Evolutionary conservation across 1,284 basidiomycete species (phyloP).

Genomic region (Mycena citricolor): DNA sequence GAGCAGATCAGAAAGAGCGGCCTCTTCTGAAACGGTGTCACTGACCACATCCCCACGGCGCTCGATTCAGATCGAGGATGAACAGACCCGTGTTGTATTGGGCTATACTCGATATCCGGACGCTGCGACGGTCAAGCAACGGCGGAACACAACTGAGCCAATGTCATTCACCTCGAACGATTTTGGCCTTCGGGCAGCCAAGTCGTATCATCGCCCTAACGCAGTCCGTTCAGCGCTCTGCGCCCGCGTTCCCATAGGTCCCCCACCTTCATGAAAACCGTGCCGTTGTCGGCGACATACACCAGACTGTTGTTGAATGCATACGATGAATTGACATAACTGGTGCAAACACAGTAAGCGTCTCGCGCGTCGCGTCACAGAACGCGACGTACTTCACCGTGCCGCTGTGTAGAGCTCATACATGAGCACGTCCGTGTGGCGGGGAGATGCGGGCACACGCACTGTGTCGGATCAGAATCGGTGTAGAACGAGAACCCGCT

Average conservation of each 20-base stretch:
- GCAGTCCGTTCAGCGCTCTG: no score
- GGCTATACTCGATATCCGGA: conserved; percentile 56
- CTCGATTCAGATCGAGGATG: conserved; percentile 64
- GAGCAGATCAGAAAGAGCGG: conserved; percentile 6
- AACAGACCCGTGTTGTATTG: conserved; percentile 68
- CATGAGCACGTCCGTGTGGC: no score
- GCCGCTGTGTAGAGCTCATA: conserved; percentile 43
- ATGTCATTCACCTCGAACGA: conserved; percentile 44
- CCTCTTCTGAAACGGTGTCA: background rate
- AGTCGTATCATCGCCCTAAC: conserved; percentile 53
- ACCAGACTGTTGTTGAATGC: conserved; percentile 47
- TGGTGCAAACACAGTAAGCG: conserved; percentile 27
- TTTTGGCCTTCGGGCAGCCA: conserved; percentile 43
- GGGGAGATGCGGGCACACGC: conserved; percentile 26
- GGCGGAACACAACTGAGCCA: background rate
- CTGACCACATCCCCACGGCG: conserved; percentile 72
- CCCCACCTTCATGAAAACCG: conserved; percentile 50
- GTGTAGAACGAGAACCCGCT: conserved; percentile 19
- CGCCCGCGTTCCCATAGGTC: no score
- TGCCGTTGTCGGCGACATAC: conserved; percentile 45
- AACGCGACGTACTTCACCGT: conserved; percentile 52
- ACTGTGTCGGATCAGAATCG: conserved; percentile 64
- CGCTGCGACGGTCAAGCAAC: conserved; percentile 41
- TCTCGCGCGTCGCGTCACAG: conserved; percentile 13
- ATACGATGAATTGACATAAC: conserved; percentile 48